Evolutionary conservation across 306 rosid genomes (phyloP).

Genomic region (Quercus rubra): DNA sequence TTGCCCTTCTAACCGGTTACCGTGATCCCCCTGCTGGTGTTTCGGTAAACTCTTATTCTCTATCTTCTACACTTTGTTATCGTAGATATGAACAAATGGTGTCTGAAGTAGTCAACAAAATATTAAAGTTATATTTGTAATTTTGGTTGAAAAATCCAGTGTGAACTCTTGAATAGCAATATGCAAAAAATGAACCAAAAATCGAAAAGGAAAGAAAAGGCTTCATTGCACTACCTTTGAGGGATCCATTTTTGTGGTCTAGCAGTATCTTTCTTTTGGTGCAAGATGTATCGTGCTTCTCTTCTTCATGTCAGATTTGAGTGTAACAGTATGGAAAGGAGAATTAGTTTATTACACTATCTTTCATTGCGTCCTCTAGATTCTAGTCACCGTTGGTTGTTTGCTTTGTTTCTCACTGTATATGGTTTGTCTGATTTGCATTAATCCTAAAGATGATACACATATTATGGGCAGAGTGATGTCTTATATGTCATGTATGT

Average conservation of each 20-base stretch:
- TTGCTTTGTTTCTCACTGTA: conserved; percentile 1
- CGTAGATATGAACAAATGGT: not conserved
- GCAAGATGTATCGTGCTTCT: no score
- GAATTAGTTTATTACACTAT: no score
- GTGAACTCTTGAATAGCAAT: not conserved
- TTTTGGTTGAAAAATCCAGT: not conserved
- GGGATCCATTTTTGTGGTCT: no score
- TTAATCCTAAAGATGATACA: not conserved
- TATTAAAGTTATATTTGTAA: not conserved
- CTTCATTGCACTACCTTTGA: not conserved
- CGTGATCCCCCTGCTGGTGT: conserved; percentile 98
- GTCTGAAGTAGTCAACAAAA: not conserved
- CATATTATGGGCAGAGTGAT: not conserved
- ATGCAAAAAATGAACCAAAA: not conserved
- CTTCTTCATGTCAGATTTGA: no score
- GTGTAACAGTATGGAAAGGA: no score
- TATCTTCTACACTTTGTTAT: not conserved
- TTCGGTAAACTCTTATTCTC: conserved; percentile 42
- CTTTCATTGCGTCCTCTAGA: no score
- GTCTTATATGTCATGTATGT: not conserved
- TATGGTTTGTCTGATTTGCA: not conserved
- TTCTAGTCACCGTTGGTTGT: no score
- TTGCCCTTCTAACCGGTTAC: conserved; percentile 85
- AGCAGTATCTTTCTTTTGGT: no score
- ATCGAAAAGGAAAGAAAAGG: not conserved